Conservation (phyloP, 371 early-diverging fungal genomes). For the Lichtheimia corymbifera region DNA sequence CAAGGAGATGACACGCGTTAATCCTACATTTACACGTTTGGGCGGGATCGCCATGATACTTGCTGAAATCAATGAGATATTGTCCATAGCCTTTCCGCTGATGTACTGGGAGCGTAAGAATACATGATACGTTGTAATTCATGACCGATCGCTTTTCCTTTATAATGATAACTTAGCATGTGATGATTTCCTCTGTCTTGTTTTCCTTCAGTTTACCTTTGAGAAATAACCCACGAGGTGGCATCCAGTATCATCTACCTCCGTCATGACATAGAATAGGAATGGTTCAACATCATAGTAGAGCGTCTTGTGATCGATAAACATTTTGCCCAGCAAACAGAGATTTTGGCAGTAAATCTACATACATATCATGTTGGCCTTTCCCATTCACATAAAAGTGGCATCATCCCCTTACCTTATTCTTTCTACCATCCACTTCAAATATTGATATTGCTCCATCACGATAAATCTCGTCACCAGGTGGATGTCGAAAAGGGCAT, state of each 20-base stretch:
- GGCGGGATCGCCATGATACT: conserved; percentile 83
- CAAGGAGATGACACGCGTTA: background rate
- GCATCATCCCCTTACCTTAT: conserved; percentile 62
- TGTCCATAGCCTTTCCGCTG: conserved; percentile 99
- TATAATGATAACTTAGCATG: conserved; percentile 13
- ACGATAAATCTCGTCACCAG: conserved; percentile 98
- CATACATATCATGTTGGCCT: background rate
- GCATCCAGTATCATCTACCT: conserved; percentile 76
- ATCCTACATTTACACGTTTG: background rate
- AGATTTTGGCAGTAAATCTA: conserved; percentile 94
- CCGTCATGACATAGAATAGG: conserved; percentile 96
- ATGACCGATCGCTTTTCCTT: conserved; percentile 91
- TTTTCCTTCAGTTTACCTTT: conserved; percentile 61
- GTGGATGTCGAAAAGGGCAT: conserved; percentile 89
- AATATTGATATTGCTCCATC: conserved; percentile 87
- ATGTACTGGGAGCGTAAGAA: conserved; percentile 94
- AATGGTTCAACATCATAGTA: conserved; percentile 99
- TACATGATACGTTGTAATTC: conserved; percentile 98
- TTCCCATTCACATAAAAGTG: background rate
- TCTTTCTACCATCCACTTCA: conserved; percentile 96
- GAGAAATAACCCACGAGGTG: conserved; percentile 99
- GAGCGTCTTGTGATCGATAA: conserved; percentile 99
- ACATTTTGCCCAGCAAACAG: conserved; percentile 97
- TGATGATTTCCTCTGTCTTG: no score
- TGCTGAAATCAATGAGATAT: conserved; percentile 94